These are phyloP conservation scores for Austroboletus novae-zelandiae DNA, from an alignment of 1,284 basidiomycete species.

Conservation along the genomic window DNA sequence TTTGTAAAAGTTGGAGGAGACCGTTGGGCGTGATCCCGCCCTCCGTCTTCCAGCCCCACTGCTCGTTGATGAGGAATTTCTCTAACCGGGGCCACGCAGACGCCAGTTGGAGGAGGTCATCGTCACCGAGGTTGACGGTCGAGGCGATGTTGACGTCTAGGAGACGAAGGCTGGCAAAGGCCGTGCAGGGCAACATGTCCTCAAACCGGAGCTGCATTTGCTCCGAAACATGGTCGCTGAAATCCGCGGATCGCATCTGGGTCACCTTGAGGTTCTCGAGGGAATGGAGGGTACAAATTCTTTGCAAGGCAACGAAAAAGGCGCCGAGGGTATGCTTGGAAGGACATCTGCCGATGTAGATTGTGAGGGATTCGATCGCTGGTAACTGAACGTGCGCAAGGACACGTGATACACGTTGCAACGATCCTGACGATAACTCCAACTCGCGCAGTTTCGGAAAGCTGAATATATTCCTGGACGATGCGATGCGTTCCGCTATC, in stretches of 20 bases:
- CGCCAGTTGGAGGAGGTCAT: constrained; percentile 12
- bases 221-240: neutral
- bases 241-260: constrained; percentile 11
- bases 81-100: constrained; percentile 19
- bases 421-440: constrained; percentile 9
- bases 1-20: constrained; percentile 12
- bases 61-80: constrained; percentile 16
- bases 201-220: constrained; percentile 12
- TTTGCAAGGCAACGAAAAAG: constrained; percentile 7
- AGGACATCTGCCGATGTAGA: constrained; percentile 13
- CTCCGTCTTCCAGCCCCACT: constrained; percentile 18
- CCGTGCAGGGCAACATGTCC: constrained; percentile 15
- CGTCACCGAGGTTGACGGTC: constrained; percentile 10
- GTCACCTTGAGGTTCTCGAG: constrained; percentile 8
- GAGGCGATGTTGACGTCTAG: constrained; percentile 13
- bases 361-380: constrained; percentile 11
- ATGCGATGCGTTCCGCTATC: constrained; percentile 1
- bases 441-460: constrained; percentile 16
- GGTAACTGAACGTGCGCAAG: constrained; percentile 11
- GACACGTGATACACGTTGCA: constrained; percentile 7
- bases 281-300: constrained; percentile 6
- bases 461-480: neutral
- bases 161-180: constrained; percentile 11
- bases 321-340: constrained; percentile 9
- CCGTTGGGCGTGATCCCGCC: constrained; percentile 18